These are phyloP conservation scores for Candida nemodendra DNA, from an alignment of 805 yeast genomes.

Conservation along the genomic window DNA sequence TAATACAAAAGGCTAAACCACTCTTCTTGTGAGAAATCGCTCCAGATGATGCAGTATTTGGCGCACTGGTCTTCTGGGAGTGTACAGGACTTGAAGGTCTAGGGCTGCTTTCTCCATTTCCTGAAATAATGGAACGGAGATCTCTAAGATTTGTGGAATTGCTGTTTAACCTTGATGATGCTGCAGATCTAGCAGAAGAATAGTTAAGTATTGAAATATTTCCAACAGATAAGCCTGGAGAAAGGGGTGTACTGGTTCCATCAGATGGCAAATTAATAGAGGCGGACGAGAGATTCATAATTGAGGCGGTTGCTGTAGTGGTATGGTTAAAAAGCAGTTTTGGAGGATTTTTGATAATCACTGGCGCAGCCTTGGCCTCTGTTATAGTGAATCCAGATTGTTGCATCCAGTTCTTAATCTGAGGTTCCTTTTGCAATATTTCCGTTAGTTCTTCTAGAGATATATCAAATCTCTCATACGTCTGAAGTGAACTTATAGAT, in stretches of 20 bases:
- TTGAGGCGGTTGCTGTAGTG: slow-evolving; percentile 23
- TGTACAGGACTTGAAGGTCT: slow-evolving; percentile 7
- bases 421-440: slow-evolving; percentile 7
- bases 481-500: background rate
- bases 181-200: slow-evolving; percentile 16
- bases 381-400: slow-evolving; percentile 11
- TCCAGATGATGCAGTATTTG: slow-evolving; percentile 9
- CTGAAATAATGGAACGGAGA: slow-evolving; percentile 32
- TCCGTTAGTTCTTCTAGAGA: slow-evolving; percentile 6
- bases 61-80: slow-evolving; percentile 7
- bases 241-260: slow-evolving; percentile 3
- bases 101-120: slow-evolving; percentile 3
- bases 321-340: slow-evolving; percentile 16
- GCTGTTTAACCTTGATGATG: slow-evolving; percentile 13
- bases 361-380: slow-evolving; percentile 8
- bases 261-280: slow-evolving; percentile 15
- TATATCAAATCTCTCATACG: slow-evolving; percentile 1
- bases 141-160: slow-evolving; percentile 38
- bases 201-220: slow-evolving; percentile 11
- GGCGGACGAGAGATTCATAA: slow-evolving; percentile 17
- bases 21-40: slow-evolving; percentile 11
- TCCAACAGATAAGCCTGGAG: slow-evolving; percentile 10
- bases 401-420: slow-evolving; percentile 15
- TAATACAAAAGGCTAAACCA: slow-evolving; percentile 23
- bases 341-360: slow-evolving; percentile 16